Evolutionary conservation across 257 asterid genomes (phyloP), one percentile per base, ranked within the genome.

Genomic region (Primulina eburnea): DNA sequence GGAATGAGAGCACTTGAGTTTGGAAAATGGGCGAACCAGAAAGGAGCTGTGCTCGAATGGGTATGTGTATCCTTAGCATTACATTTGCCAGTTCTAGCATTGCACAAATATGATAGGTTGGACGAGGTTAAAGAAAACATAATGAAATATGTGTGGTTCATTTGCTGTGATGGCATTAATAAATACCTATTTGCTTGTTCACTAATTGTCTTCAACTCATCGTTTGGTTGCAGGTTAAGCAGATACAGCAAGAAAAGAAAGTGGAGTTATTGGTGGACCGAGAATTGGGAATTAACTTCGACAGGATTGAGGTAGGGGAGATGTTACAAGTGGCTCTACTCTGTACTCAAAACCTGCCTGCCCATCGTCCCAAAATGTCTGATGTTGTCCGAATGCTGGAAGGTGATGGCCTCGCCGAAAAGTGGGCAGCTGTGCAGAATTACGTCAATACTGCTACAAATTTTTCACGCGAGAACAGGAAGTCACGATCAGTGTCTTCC

Each of bases 291-390:
- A 70, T 47, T 56, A 87, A 74, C 83, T 93, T 81, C 24, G 97
- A 93, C 78, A 32, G 70, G 68, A 82, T 93, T 8, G 99, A 93
- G 20, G 95, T 87, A 0, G 95, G 97, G 2, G 99, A 93, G 76
- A 89, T 93, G 97, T 82, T 93, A 57, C 97, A 93, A 81, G 96
- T 93, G n/a, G 97, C 97, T 67, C 82, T 90, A 20, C 95, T 90
- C 18, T 93, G 99, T 75, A 90, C 99, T 16, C 97, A 90, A 38
- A 83, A 82, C 82, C 80, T 85, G 5, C 97, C 96, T 0, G 79
- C 84, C 32, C 86, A 93, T 32, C 92, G 99, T 1, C 99, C 99
- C 67, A 93, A 83, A 67, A 93, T 93, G 99, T 93, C 96, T 0
- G 97, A 91, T 65, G 96, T 93, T 65, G 91, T 88, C 17, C 80